Percentiles rank a stretch among this genome's conserved stretches.
phyloP scores from a whole-genome alignment of 192 early-diverging fungal species.

The Pilaira anomala region DNA sequence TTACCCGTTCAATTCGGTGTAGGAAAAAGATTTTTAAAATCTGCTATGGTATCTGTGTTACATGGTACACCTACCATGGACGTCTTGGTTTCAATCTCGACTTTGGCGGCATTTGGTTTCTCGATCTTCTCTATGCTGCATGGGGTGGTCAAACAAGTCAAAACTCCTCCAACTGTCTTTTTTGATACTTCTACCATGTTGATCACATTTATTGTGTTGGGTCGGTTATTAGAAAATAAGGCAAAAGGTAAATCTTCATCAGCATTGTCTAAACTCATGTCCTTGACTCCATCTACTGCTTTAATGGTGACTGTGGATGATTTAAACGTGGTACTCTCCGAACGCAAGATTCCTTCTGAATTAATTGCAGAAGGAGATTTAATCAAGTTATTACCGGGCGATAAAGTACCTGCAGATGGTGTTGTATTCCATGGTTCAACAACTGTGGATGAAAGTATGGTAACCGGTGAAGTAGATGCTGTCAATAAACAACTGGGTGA shows the following conservation, averaged over 20 bases:
- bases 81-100: slow-evolving; percentile 84
- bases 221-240: slow-evolving; percentile 89
- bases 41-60: slow-evolving; percentile 73
- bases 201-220: slow-evolving; percentile 90
- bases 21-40: slow-evolving; percentile 73
- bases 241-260: slow-evolving; percentile 92
- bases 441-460: slow-evolving; percentile 91
- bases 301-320: slow-evolving; percentile 42
- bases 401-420: slow-evolving; percentile 92
- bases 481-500: slow-evolving; percentile 66
- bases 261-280: slow-evolving; percentile 86
- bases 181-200: slow-evolving; percentile 93
- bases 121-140: slow-evolving; percentile 73
- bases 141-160: slow-evolving; percentile 49
- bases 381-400: slow-evolving; percentile 87
- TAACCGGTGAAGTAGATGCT: slow-evolving; percentile 88
- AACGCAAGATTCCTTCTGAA: slow-evolving; percentile 79
- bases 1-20: slow-evolving; percentile 93
- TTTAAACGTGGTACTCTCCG: slow-evolving; percentile 45
- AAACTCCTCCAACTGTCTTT: slow-evolving; percentile 73
- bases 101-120: slow-evolving; percentile 80
- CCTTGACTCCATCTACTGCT: slow-evolving; percentile 76
- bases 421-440: slow-evolving; percentile 68
- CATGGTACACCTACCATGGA: slow-evolving; percentile 95
- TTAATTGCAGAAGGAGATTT: slow-evolving; percentile 83